These are phyloP conservation scores for Nicotiana undulata DNA, from an alignment of 257 asterid species.

Conservation along the genomic window DNA sequence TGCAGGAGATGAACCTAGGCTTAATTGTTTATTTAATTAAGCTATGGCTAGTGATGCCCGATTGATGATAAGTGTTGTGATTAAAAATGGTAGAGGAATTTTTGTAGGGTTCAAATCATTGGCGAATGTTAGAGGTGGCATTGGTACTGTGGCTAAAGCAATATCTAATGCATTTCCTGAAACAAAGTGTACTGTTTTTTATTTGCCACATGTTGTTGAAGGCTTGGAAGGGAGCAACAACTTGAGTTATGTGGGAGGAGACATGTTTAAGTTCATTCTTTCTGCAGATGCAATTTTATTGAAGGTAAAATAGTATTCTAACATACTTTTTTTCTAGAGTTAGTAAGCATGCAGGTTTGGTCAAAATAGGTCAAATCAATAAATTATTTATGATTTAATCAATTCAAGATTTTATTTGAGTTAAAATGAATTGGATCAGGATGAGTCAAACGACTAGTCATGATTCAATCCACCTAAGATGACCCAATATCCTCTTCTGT, in stretches of 20 bases:
- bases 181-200: slow-evolving; percentile 9
- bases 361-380: neutral
- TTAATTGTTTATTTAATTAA: neutral
- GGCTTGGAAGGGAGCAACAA: neutral
- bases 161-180: slow-evolving; percentile 11
- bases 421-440: neutral
- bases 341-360: neutral
- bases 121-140: slow-evolving; percentile 2
- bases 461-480: neutral
- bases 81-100: neutral
- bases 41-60: slow-evolving; percentile 9
- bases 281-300: slow-evolving; percentile 14
- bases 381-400: neutral
- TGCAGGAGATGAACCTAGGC: neutral
- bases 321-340: neutral
- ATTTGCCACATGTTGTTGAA: slow-evolving; percentile 13
- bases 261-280: neutral
- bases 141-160: neutral
- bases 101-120: slow-evolving; percentile 11
- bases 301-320: neutral
- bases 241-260: neutral
- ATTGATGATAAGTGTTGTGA: neutral
- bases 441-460: neutral
- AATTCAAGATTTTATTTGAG: neutral
- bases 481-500: neutral